Evolutionary conservation across 495 filamentous ascomycete species (phyloP), one percentile per base, ranked within the genome.

Genomic region (Patellaria atrata): DNA sequence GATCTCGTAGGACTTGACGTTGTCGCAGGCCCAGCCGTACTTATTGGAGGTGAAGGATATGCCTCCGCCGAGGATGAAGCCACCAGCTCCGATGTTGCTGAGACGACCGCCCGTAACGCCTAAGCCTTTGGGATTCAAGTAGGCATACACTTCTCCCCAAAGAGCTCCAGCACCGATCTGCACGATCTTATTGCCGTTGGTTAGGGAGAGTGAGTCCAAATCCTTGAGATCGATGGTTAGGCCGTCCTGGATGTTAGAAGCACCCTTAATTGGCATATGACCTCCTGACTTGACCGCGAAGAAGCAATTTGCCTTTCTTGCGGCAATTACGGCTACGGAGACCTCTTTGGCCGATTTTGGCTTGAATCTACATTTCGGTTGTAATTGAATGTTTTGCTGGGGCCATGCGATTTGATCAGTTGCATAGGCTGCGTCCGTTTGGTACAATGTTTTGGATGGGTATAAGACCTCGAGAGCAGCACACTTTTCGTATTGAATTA

Each of bases 71-170:
- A 75, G 63, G 11, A 59, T 52, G 11, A 75, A 52, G 6, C 75
- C 75, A n/a, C 64, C 62, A 1, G 75, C 67, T 20, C 75, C 75
- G 29, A 78, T 62, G 3, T 56, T 55, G 0, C 58, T 40, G 14
- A 57, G 60, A 9, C 75, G 63, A n/a, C 71, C 73, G 5, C 73
- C 75, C 1, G 73, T 51, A 2, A 64, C 60, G 3, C 68, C 48
- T 2, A 65, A 44, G 4, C 62, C 59, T 18, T 63, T 45, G 3
- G 56, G 42, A 8, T 59, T 59, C 1, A 79, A 58, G 28, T 48
- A 52, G 1, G 37, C 28, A 42, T 73, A 77, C 5, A 77, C 65
- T 28, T 72, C 54, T 15, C 43, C 39, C 74, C 74, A 79, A 25
- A 40, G 39, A 26, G 51, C 53, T 4, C 65, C 70, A 7, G 67